Evolutionary conservation across 108 stramenopile species (phyloP).

Genomic region (Cyclotella baltica): DNA sequence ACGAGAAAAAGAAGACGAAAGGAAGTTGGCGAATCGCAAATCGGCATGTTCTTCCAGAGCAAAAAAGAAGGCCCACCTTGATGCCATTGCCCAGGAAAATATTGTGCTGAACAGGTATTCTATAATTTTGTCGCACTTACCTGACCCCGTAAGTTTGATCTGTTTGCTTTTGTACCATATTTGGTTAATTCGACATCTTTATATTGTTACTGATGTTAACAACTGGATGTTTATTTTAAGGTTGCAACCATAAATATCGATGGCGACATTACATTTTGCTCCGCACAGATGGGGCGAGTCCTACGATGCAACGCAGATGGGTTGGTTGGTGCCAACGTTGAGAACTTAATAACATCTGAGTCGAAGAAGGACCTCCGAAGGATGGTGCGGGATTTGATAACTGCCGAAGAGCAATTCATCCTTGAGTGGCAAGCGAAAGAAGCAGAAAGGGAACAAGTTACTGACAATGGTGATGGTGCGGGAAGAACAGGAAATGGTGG

Average conservation of each 20-base stretch:
- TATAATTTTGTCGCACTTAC: constrained; percentile 80
- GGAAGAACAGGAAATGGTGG: constrained; percentile 2
- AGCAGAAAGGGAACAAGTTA: not conserved
- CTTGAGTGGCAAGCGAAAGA: constrained; percentile 5
- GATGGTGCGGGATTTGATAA: constrained; percentile 62
- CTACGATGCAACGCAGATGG: constrained; percentile 64
- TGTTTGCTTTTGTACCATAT: not conserved
- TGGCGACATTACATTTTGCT: constrained; percentile 86
- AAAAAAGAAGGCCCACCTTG: constrained; percentile 90
- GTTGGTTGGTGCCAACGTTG: constrained; percentile 68
- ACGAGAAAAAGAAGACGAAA: constrained; percentile 83
- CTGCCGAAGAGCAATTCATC: constrained; percentile 28
- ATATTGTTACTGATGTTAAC: not conserved
- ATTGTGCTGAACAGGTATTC: constrained; percentile 74
- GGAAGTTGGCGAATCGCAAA: constrained; percentile 88
- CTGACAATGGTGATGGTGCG: not conserved
- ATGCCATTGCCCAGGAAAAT: constrained; percentile 87
- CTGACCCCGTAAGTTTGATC: constrained; percentile 67
- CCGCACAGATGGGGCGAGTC: constrained; percentile 79
- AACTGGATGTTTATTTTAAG: constrained; percentile 48
- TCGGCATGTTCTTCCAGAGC: constrained; percentile 90
- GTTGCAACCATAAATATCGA: too few relatives aligned
- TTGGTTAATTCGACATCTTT: not conserved
- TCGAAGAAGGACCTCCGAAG: constrained; percentile 59
- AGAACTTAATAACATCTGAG: constrained; percentile 68